Percentiles rank a stretch among this genome's conserved stretches.
These are phyloP conservation scores for Colletotrichum lini DNA, from an alignment of 2,329 filamentous ascomycete species.

Conservation along the genomic window DNA sequence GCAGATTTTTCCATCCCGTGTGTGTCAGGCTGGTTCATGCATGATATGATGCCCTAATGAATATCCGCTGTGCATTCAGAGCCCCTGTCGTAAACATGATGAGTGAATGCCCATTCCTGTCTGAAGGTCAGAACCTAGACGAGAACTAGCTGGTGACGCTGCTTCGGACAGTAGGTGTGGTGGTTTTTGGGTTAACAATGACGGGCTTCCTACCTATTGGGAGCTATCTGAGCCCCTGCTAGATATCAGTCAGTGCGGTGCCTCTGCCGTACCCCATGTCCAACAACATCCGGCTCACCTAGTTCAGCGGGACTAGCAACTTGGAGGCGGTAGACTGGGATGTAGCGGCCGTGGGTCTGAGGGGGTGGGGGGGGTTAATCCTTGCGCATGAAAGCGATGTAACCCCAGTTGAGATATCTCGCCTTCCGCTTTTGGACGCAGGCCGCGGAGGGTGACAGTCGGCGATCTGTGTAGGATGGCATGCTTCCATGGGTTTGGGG, in stretches of 20 bases:
- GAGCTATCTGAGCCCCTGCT: background rate
- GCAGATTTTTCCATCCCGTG: background rate
- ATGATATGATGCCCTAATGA: constrained; percentile 12
- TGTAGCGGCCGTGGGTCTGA: background rate
- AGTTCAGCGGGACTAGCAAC: background rate
- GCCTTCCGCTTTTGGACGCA: constrained; percentile 32
- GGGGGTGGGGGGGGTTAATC: constrained; percentile 2
- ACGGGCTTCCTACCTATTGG: background rate
- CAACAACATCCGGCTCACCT: background rate
- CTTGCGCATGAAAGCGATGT: constrained; percentile 23
- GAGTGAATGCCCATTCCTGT: background rate
- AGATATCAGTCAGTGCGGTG: constrained; percentile 2
- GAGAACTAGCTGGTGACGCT: background rate
- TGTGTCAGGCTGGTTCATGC: constrained; percentile 28
- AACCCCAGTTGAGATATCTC: constrained; percentile 29
- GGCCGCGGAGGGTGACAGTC: constrained; percentile 16
- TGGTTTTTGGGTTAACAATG: background rate
- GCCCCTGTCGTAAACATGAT: background rate
- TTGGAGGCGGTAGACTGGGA: background rate
- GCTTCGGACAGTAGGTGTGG: background rate
- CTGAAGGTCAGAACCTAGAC: background rate
- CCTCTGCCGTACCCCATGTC: background rate
- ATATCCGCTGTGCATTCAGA: background rate
- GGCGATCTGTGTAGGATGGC: constrained; percentile 4
- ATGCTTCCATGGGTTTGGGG: constrained; percentile 10